Conservation (phyloP, 1,284 basidiomycete species). For the Inonotus hispidus region DNA sequence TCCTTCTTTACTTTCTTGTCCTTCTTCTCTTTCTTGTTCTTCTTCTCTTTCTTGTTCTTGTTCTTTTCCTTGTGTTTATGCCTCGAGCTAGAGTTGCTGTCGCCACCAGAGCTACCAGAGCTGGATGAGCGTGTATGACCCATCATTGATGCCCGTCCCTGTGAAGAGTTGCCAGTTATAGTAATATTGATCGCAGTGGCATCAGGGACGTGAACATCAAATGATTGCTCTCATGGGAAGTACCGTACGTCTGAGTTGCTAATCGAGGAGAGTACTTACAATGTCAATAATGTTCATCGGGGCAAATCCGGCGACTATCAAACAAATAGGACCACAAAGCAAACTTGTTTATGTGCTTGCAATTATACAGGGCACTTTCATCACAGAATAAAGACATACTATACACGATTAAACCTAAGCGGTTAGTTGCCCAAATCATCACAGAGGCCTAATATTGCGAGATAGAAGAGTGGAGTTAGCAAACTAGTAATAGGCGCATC, state of each 20-base stretch:
- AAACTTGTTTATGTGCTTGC: background rate
- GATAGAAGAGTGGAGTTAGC: too few species aligned
- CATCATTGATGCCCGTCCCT: background rate
- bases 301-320: too few species aligned
- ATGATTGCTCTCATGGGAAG: too few species aligned
- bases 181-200: background rate
- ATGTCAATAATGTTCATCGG: too few species aligned
- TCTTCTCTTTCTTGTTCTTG: constrained; percentile 20
- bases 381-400: background rate
- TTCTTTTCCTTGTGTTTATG: constrained; percentile 22
- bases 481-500: background rate
- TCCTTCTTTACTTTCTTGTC: constrained; percentile 2
- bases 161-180: background rate
- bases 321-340: background rate
- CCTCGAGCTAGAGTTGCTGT: constrained; percentile 20
- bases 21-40: constrained; percentile 18
- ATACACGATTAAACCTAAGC: background rate
- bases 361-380: background rate
- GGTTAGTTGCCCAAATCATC: too few species aligned
- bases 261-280: too few species aligned
- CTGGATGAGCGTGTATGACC: constrained; percentile 22
- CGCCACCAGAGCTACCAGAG: constrained; percentile 16
- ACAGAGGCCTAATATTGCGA: too few species aligned
- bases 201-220: too few species aligned
- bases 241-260: too few species aligned